Conservation (phyloP, 2,329 filamentous ascomycete species). For the Canariomyces notabilis region DNA sequence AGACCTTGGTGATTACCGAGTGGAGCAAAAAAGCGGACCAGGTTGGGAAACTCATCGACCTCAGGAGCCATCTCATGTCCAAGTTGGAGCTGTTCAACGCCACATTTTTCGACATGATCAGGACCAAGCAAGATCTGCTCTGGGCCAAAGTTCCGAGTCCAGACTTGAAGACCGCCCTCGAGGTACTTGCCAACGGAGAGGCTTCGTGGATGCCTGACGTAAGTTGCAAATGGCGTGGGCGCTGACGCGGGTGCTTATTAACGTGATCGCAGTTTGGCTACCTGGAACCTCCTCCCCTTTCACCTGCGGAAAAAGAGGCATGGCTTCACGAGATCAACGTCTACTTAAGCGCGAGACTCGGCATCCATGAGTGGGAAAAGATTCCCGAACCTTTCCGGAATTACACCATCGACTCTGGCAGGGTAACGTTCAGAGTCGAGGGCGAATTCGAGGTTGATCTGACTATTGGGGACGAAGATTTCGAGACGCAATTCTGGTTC, state of each 20-base stretch:
- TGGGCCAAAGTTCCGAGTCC: slow-evolving; percentile 78
- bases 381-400: slow-evolving; percentile 70
- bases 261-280: slow-evolving; percentile 49
- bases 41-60: slow-evolving; percentile 82
- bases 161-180: slow-evolving; percentile 82
- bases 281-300: slow-evolving; percentile 66
- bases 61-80: slow-evolving; percentile 68
- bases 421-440: slow-evolving; percentile 78
- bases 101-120: slow-evolving; percentile 58
- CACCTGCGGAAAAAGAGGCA: slow-evolving; percentile 64
- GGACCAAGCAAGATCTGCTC: slow-evolving; percentile 68
- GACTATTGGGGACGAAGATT: slow-evolving; percentile 81
- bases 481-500: slow-evolving; percentile 83
- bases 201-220: slow-evolving; percentile 76
- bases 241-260: not conserved
- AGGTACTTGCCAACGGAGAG: slow-evolving; percentile 74
- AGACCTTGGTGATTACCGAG: slow-evolving; percentile 81
- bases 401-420: slow-evolving; percentile 77
- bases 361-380: slow-evolving; percentile 73
- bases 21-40: slow-evolving; percentile 78
- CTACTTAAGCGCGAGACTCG: slow-evolving; percentile 74
- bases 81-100: slow-evolving; percentile 57
- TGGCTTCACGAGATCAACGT: slow-evolving; percentile 80
- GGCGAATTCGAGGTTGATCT: slow-evolving; percentile 91
- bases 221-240: slow-evolving; percentile 30